phyloP scores from a whole-genome alignment of 495 filamentous ascomycete species.

The Lindgomyces ingoldianus region DNA sequence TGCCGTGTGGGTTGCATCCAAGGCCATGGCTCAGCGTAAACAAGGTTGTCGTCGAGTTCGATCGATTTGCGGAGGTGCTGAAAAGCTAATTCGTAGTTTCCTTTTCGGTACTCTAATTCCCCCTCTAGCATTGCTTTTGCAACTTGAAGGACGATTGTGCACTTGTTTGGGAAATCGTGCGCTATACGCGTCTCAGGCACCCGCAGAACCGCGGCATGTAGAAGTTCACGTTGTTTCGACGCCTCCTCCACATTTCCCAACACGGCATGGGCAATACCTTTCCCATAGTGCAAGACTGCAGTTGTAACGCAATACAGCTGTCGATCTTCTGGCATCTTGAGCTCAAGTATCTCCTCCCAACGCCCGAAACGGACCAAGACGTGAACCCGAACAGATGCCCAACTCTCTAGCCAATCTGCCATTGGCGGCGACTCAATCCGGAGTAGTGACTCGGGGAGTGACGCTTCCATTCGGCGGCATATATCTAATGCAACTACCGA shows the following conservation, averaged over 20 bases:
- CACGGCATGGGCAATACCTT: conserved; percentile 63
- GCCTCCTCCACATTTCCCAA: conserved; percentile 53
- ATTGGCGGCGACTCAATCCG: conserved; percentile 65
- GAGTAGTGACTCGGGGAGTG: conserved; percentile 61
- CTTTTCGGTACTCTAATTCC: conserved; percentile 65
- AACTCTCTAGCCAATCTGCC: conserved; percentile 72
- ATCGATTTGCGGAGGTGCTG: conserved; percentile 55
- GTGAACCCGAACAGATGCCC: conserved; percentile 63
- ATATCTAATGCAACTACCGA: conserved; percentile 59
- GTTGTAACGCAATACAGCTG: conserved; percentile 63
- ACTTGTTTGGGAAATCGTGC: conserved; percentile 61
- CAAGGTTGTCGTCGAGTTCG: conserved; percentile 56
- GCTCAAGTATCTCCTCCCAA: conserved; percentile 44
- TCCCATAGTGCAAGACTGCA: conserved; percentile 66
- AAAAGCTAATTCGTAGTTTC: conserved; percentile 58
- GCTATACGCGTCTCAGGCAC: conserved; percentile 59
- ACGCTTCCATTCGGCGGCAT: conserved; percentile 51
- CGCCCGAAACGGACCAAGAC: conserved; percentile 64
- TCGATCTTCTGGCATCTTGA: conserved; percentile 53
- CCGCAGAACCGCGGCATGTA: conserved; percentile 48
- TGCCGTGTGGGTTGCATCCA: conserved; percentile 54
- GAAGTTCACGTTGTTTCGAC: conserved; percentile 48
- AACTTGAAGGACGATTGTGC: conserved; percentile 59
- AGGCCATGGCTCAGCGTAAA: conserved; percentile 67
- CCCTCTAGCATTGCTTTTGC: conserved; percentile 66